Evolutionary conservation across 805 yeast genomes (phyloP).

Genomic region (Candida ascalaphidarum): DNA sequence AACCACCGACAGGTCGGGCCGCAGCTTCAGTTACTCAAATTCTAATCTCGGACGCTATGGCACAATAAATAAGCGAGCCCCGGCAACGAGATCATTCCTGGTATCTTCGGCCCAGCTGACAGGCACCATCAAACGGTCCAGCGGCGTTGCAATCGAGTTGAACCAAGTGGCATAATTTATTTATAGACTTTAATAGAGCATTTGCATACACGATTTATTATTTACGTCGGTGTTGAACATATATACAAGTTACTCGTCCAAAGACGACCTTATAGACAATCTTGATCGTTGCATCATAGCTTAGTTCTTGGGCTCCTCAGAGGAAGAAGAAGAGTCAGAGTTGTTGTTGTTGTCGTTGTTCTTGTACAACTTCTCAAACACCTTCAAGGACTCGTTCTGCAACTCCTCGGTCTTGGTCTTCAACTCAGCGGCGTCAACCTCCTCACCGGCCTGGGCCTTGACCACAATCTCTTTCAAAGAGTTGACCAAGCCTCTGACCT

Average conservation of each 20-base stretch:
- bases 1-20: no score
- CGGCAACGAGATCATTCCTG: neutral
- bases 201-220: no score
- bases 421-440: constrained; percentile 53
- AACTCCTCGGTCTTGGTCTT: constrained; percentile 69
- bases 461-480: constrained; percentile 49
- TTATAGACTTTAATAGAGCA: constrained; percentile 10
- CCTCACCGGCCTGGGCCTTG: constrained; percentile 56
- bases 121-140: constrained; percentile 1
- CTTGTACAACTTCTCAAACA: constrained; percentile 54
- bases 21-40: no score
- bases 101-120: neutral
- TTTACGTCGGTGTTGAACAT: no score
- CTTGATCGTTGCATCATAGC: no score
- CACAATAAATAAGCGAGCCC: no score
- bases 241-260: neutral
- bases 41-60: no score
- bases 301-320: constrained; percentile 21
- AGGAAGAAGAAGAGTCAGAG: constrained; percentile 9
- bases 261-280: no score
- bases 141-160: neutral
- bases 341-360: constrained; percentile 16
- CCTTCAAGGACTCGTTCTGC: constrained; percentile 66
- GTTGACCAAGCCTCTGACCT: constrained; percentile 22
- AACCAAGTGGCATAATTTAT: constrained; percentile 1